These are phyloP conservation scores for Penicillium sp. DNA, from an alignment of 2,329 filamentous ascomycete genomes.

Conservation along the genomic window DNA sequence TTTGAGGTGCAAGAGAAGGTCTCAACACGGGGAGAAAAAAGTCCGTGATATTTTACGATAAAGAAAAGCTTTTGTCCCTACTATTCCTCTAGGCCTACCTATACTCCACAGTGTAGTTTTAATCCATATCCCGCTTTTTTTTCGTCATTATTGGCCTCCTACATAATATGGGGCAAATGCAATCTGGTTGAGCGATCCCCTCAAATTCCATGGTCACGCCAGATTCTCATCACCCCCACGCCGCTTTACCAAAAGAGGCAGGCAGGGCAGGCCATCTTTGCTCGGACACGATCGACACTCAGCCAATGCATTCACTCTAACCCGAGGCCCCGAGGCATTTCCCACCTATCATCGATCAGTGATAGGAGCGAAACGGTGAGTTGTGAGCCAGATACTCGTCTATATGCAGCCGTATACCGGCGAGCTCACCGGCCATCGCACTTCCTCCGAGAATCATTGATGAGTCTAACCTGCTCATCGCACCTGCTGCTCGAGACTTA, in stretches of 20 bases:
- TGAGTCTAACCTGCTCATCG: not conserved
- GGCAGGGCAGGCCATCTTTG: not conserved
- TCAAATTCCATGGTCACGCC: constrained; percentile 5
- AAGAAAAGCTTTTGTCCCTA: not conserved
- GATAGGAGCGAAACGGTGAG: not conserved
- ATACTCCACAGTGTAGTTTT: not conserved
- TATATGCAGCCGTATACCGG: not conserved
- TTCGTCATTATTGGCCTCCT: not conserved
- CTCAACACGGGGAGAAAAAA: not conserved
- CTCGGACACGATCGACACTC: constrained; percentile 8
- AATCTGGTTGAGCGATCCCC: not conserved
- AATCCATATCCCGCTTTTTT: not conserved
- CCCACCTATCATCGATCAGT: constrained; percentile 11
- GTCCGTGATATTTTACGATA: not conserved
- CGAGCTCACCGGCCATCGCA: not conserved
- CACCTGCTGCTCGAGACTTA: not conserved
- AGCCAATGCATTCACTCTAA: not conserved
- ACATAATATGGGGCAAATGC: not conserved
- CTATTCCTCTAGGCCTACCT: not conserved
- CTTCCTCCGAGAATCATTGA: constrained; percentile 6
- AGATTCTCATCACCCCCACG: constrained; percentile 25
- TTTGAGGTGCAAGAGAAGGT: not conserved
- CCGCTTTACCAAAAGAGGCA: constrained; percentile 11
- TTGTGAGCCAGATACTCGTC: not conserved
- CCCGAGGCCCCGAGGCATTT: constrained; percentile 8